These are phyloP conservation scores for Trapa bicornis DNA, from an alignment of 345 rosid genomes.

Conservation along the genomic window DNA sequence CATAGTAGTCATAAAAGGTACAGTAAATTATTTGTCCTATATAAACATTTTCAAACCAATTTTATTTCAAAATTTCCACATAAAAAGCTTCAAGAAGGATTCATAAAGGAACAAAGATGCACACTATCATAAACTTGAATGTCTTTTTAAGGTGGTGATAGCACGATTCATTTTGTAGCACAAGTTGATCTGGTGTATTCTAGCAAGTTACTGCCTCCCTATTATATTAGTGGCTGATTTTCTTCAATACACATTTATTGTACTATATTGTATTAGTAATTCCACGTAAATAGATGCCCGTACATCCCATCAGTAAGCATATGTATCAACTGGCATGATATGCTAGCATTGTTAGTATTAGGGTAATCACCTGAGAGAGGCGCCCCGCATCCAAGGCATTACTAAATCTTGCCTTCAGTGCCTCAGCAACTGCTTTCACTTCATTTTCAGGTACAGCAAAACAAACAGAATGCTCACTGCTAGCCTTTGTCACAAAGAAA, in stretches of 20 bases:
- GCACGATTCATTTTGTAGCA: background rate
- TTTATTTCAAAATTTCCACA: background rate
- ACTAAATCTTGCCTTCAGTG: constrained; percentile 65
- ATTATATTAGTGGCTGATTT: too few species aligned
- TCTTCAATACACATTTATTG: background rate
- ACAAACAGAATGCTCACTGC: constrained; percentile 98
- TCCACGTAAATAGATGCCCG: background rate
- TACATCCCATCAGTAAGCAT: background rate
- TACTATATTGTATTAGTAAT: background rate
- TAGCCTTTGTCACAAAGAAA: constrained; percentile 43
- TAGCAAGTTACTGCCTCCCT: background rate
- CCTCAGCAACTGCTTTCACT: constrained; percentile 83
- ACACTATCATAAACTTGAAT: background rate
- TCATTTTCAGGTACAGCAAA: constrained; percentile 99
- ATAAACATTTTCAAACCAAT: background rate
- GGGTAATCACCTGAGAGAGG: constrained; percentile 66
- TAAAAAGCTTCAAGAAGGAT: background rate
- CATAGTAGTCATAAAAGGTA: too few species aligned
- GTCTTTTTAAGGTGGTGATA: background rate
- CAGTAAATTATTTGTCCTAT: background rate
- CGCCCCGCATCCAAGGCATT: constrained; percentile 93
- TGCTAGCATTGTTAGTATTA: background rate
- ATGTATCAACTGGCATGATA: background rate
- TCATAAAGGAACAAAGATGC: background rate
- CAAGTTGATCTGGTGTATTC: background rate